phyloP scores from a whole-genome alignment of 371 early-diverging fungal species.

The Mucor saturninus region DNA sequence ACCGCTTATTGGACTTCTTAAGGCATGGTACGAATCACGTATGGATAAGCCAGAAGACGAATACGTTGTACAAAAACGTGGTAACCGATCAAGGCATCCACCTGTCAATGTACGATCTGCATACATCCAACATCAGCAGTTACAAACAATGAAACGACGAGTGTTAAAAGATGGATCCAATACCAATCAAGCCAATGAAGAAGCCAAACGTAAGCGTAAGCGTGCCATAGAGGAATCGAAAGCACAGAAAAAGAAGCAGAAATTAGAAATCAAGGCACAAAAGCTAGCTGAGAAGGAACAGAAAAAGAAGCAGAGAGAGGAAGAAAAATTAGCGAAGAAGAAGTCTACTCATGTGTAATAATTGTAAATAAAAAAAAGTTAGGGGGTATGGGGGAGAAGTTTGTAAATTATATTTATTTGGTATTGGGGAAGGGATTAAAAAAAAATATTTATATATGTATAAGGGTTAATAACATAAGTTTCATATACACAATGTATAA shows the following conservation, averaged over 20 bases:
- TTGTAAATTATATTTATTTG: conserved; percentile 7
- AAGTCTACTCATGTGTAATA: neutral
- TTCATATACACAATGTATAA: conserved; percentile 2
- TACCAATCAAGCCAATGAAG: conserved; percentile 25
- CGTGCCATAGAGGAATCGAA: conserved; percentile 46
- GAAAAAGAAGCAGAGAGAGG: conserved; percentile 56
- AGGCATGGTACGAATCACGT: conserved; percentile 66
- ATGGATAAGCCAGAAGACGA: conserved; percentile 61
- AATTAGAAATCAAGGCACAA: conserved; percentile 54
- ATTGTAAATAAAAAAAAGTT: neutral
- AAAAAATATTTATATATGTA: conserved; percentile 7
- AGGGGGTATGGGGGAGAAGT: neutral
- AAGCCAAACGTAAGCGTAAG: conserved; percentile 55
- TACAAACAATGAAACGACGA: neutral
- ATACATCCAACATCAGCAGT: neutral
- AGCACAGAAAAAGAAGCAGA: conserved; percentile 53
- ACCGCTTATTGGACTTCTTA: conserved; percentile 72
- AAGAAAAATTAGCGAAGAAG: conserved; percentile 21
- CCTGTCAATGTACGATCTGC: conserved; percentile 48
- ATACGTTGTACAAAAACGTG: conserved; percentile 40
- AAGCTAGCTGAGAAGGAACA: conserved; percentile 57
- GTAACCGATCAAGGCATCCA: conserved; percentile 51
- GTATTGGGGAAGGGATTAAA: neutral
- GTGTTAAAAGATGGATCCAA: conserved; percentile 36
- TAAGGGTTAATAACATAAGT: neutral